A percentile compares a stretch with the other conserved stretches of the same genome.
Conservation (phyloP, 805 yeast species). For the Candida pseudoglaebosa region DNA sequence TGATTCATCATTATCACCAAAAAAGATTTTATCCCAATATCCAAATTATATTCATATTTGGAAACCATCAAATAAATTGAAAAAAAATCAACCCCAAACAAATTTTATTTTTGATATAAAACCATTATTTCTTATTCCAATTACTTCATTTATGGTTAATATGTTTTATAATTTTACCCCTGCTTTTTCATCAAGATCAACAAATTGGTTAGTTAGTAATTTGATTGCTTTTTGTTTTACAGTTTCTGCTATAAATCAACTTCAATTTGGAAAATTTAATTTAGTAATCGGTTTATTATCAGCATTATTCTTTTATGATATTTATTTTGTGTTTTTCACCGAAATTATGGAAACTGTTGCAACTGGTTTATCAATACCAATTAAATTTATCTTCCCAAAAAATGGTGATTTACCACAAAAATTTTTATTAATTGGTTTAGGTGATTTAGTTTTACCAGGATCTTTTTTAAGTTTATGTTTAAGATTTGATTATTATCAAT, state of each 20-base stretch:
- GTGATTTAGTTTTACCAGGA: slow-evolving; percentile 65
- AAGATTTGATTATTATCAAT: slow-evolving; percentile 48
- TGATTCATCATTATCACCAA: slow-evolving; percentile 13
- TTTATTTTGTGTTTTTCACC: slow-evolving; percentile 63
- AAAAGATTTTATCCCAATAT: slow-evolving; percentile 24
- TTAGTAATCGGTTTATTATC: slow-evolving; percentile 42
- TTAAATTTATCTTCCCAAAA: slow-evolving; percentile 44
- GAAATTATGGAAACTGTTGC: slow-evolving; percentile 64
- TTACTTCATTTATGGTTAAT: slow-evolving; percentile 6
- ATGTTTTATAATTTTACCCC: slow-evolving; percentile 8
- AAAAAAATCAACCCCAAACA: background rate
- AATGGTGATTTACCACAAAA: slow-evolving; percentile 7
- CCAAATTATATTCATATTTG: slow-evolving; percentile 11
- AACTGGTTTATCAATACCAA: slow-evolving; percentile 49
- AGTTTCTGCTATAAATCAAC: slow-evolving; percentile 36
- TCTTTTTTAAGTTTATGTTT: slow-evolving; percentile 48
- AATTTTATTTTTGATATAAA: slow-evolving; percentile 20
- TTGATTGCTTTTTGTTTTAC: slow-evolving; percentile 40
- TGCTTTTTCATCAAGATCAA: slow-evolving; percentile 8
- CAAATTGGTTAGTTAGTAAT: slow-evolving; percentile 29
- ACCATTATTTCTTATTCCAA: slow-evolving; percentile 13
- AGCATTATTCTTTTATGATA: slow-evolving; percentile 57
- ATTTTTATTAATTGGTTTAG: slow-evolving; percentile 53
- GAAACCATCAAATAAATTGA: background rate
- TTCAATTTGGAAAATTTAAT: slow-evolving; percentile 41